Conservation (phyloP, 352 stramenopile genomes). For the Phytopythium ostracodes region DNA sequence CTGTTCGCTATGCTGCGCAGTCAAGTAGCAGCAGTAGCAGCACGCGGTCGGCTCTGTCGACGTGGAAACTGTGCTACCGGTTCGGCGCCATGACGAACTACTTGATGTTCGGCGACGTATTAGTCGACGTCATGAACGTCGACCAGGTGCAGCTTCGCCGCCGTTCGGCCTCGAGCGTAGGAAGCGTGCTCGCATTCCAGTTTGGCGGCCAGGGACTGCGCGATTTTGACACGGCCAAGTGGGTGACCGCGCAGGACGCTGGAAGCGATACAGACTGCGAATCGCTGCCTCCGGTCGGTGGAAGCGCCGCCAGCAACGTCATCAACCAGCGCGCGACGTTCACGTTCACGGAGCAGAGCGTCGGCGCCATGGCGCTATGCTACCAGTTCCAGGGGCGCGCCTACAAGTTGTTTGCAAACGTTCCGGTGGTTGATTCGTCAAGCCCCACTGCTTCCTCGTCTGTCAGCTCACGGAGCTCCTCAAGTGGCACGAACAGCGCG, state of each 20-base stretch:
- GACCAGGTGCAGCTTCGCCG: conserved; percentile 32
- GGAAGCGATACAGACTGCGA: conserved; percentile 36
- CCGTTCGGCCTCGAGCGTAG: conserved; percentile 22
- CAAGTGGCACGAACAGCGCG: conserved; percentile 8
- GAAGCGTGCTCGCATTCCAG: conserved; percentile 49
- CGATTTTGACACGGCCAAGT: conserved; percentile 64
- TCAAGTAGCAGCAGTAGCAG: conserved; percentile 8
- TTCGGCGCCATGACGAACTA: conserved; percentile 49
- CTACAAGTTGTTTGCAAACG: conserved; percentile 47
- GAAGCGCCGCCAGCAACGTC: conserved; percentile 28
- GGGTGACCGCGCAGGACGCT: conserved; percentile 26
- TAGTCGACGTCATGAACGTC: conserved; percentile 56
- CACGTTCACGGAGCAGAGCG: conserved; percentile 35
- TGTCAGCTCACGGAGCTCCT: background rate
- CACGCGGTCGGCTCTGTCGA: conserved; percentile 22
- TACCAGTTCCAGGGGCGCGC: conserved; percentile 52
- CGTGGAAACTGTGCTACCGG: conserved; percentile 70
- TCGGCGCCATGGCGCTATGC: conserved; percentile 36
- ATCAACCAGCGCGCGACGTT: conserved; percentile 37
- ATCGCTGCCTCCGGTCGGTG: conserved; percentile 28
- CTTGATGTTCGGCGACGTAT: conserved; percentile 60
- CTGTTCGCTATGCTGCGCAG: conserved; percentile 35
- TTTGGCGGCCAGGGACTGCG: conserved; percentile 52
- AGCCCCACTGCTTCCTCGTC: background rate
- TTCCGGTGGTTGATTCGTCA: conserved; percentile 36